phyloP scores from a whole-genome alignment of 225 moss, liverwort and hornwort genomes.

The Anthoceros angustus region DNA sequence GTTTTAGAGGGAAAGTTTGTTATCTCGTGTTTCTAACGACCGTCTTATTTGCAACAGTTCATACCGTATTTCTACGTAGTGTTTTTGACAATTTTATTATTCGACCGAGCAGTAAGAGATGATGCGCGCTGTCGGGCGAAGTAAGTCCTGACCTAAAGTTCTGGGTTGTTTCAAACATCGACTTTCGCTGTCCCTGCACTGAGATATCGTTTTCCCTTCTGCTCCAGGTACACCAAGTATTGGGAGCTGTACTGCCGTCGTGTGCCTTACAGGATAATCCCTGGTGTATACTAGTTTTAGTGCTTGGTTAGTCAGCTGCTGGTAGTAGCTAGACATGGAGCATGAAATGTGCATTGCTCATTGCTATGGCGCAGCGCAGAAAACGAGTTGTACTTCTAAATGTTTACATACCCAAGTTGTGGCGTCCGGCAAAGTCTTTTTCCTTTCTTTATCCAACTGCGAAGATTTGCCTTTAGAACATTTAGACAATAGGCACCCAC shows the following conservation, averaged over 20 bases:
- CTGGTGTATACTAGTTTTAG: conserved; percentile 41
- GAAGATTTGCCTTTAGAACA: too few relatives aligned
- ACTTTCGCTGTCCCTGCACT: neutral
- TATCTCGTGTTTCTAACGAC: conserved; percentile 3
- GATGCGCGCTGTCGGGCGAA: conserved; percentile 82
- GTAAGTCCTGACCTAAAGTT: conserved; percentile 20
- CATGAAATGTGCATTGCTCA: too few relatives aligned
- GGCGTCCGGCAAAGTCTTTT: too few relatives aligned
- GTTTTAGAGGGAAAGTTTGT: neutral
- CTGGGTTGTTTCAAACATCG: neutral
- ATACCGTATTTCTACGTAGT: conserved; percentile 87
- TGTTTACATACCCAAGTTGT: too few relatives aligned
- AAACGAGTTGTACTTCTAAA: too few relatives aligned
- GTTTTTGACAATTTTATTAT: conserved; percentile 64
- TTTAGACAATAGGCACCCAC: too few relatives aligned
- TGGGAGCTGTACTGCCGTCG: conserved; percentile 76
- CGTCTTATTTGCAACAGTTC: conserved; percentile 29
- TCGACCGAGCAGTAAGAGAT: conserved; percentile 85
- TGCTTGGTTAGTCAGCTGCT: neutral
- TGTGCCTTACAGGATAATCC: conserved; percentile 67
- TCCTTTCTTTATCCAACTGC: too few relatives aligned
- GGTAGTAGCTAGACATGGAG: neutral
- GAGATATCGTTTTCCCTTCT: neutral
- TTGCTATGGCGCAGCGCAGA: too few relatives aligned
- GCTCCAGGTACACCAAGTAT: conserved; percentile 71